Percentiles rank a stretch among this genome's conserved stretches.
Conservation (phyloP, 768 basidiomycete species). For the Podaxis sp. region DNA sequence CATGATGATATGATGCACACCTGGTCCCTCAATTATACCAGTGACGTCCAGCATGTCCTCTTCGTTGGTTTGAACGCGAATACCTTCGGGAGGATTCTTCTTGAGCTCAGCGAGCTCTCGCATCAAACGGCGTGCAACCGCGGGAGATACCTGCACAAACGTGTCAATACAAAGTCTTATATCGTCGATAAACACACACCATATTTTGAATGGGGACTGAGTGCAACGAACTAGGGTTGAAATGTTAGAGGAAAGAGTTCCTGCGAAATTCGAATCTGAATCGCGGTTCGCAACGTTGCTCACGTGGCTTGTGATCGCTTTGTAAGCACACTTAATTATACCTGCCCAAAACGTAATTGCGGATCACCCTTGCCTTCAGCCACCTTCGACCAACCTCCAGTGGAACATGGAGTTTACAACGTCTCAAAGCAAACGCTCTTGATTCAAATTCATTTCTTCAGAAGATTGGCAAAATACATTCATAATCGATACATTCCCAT, state of each 20-base stretch:
- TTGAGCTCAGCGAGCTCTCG: conserved; percentile 82
- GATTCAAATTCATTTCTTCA: not conserved
- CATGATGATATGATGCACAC: conserved; percentile 41
- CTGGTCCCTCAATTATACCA: conserved; percentile 88
- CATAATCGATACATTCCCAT: conserved; percentile 6
- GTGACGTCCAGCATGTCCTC: conserved; percentile 88
- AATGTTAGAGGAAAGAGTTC: not conserved
- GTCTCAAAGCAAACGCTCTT: not conserved
- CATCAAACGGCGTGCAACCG: conserved; percentile 81
- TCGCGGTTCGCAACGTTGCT: conserved; percentile 13
- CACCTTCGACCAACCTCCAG: not conserved
- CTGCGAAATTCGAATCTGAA: conserved; percentile 1
- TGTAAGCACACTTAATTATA: conserved; percentile 1
- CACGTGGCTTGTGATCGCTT: conserved; percentile 12
- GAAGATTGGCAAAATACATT: not conserved
- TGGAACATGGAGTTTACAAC: not conserved
- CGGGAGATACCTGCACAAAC: conserved; percentile 31
- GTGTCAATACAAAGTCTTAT: not conserved
- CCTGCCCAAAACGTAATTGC: not conserved
- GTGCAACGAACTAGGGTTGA: not conserved
- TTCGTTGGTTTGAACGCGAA: conserved; percentile 81
- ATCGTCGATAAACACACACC: not conserved
- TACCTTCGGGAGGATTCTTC: conserved; percentile 87
- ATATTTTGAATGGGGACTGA: not conserved
- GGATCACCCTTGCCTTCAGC: not conserved